A percentile compares a stretch with the other conserved stretches of the same genome.
These are phyloP conservation scores for Gracilaria vermiculophylla DNA, from an alignment of 23 red algal species.

Conservation along the genomic window DNA sequence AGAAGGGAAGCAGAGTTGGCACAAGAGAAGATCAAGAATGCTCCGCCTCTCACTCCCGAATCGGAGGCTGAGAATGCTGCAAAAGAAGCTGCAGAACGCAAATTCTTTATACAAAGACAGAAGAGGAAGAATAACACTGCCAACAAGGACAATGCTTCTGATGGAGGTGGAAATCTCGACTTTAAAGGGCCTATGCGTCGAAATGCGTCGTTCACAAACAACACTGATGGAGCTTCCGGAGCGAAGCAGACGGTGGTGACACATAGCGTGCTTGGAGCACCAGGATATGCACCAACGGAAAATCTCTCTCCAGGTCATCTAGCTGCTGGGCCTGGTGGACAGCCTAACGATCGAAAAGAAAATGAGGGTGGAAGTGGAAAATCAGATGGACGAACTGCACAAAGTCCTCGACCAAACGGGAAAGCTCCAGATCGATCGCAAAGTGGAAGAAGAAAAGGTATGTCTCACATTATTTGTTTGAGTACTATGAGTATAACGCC, in stretches of 20 bases:
- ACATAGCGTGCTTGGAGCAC: conserved; percentile 44
- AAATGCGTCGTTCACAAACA: conserved; percentile 72
- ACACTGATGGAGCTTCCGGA: conserved; percentile 42
- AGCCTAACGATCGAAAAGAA: not conserved
- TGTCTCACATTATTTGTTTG: not conserved
- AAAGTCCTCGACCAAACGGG: not conserved
- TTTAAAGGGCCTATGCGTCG: conserved; percentile 63
- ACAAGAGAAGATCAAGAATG: conserved; percentile 40
- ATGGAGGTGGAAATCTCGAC: conserved; percentile 46
- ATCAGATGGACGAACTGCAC: not conserved
- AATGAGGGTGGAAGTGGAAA: not conserved
- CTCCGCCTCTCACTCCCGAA: conserved; percentile 10
- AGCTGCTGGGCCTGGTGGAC: conserved; percentile 20
- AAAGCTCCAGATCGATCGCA: conserved; percentile 7
- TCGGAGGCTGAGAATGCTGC: conserved; percentile 54
- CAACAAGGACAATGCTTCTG: conserved; percentile 29
- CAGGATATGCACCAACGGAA: conserved; percentile 24
- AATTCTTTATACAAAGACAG: conserved; percentile 71
- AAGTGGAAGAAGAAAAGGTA: conserved; percentile 18
- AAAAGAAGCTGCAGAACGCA: conserved; percentile 73
- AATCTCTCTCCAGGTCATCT: conserved; percentile 34
- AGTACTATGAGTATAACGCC: too few species aligned
- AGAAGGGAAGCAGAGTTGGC: conserved; percentile 30
- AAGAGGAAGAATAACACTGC: conserved; percentile 33
- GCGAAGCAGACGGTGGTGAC: conserved; percentile 65